Evolutionary conservation across 352 stramenopile genomes (phyloP).

Genomic region (Phytophthora pistaciae): DNA sequence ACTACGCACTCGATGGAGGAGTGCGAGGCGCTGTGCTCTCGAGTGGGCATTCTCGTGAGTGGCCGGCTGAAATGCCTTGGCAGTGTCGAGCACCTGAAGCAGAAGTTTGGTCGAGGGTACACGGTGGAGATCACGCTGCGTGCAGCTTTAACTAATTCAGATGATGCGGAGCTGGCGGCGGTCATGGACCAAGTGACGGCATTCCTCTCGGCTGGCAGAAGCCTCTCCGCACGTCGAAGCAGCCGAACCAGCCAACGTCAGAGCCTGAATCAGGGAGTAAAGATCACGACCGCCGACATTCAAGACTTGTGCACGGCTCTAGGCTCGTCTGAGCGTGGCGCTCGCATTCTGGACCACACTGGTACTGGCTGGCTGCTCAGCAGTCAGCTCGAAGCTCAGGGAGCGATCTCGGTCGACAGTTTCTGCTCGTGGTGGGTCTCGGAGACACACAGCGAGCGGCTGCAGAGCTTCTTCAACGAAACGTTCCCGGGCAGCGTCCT

Average conservation of each 20-base stretch:
- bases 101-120: slow-evolving; percentile 96
- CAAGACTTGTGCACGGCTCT: slow-evolving; percentile 43
- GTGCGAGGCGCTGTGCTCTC: slow-evolving; percentile 76
- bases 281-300: slow-evolving; percentile 41
- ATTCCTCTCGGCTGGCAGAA: slow-evolving; percentile 17
- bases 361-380: slow-evolving; percentile 52
- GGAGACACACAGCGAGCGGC: slow-evolving; percentile 43
- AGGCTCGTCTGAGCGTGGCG: slow-evolving; percentile 34
- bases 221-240: slow-evolving; percentile 11
- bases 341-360: slow-evolving; percentile 26
- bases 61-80: slow-evolving; percentile 81
- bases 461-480: slow-evolving; percentile 51
- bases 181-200: slow-evolving; percentile 22
- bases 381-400: slow-evolving; percentile 49
- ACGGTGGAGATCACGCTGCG: slow-evolving; percentile 86
- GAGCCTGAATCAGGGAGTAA: slow-evolving; percentile 17
- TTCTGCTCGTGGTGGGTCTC: slow-evolving; percentile 70
- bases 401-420: slow-evolving; percentile 49
- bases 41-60: slow-evolving; percentile 76
- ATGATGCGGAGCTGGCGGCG: slow-evolving; percentile 14
- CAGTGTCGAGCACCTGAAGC: slow-evolving; percentile 95
- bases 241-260: slow-evolving; percentile 22
- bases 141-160: slow-evolving; percentile 18
- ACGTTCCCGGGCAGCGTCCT: slow-evolving; percentile 53
- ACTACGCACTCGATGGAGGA: slow-evolving; percentile 89